Evolutionary conservation across 768 basidiomycete species (phyloP).

Genomic region (Mycena polygramma): DNA sequence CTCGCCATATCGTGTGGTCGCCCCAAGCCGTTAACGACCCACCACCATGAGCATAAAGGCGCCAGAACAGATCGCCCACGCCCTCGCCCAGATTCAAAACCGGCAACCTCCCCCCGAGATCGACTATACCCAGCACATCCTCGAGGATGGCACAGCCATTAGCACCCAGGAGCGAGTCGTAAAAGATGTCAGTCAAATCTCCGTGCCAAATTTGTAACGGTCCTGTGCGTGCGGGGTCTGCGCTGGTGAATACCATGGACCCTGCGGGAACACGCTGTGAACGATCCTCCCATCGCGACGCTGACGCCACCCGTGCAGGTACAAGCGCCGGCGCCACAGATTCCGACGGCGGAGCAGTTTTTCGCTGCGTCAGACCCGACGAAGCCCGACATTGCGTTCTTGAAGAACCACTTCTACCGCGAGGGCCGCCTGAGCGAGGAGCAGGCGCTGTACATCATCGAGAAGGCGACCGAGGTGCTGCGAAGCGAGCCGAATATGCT

Average conservation of each 20-base stretch:
- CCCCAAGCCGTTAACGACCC: neutral
- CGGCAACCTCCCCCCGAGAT: conserved; percentile 65
- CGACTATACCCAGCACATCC: conserved; percentile 92
- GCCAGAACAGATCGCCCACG: conserved; percentile 66
- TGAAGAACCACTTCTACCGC: conserved; percentile 99
- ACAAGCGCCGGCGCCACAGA: conserved; percentile 95
- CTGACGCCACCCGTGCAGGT: conserved; percentile 65
- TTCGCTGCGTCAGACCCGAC: conserved; percentile 81
- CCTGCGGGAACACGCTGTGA: neutral
- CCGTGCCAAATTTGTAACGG: conserved; percentile 10
- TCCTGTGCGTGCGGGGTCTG: conserved; percentile 1
- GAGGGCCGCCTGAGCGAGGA: conserved; percentile 95
- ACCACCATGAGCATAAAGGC: conserved; percentile 37
- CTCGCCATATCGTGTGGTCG: conserved; percentile 1
- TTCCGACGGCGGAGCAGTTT: conserved; percentile 95
- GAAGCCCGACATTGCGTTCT: conserved; percentile 95
- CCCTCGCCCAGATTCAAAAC: conserved; percentile 73
- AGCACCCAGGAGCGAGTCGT: conserved; percentile 96
- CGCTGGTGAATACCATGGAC: neutral
- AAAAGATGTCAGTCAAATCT: conserved; percentile 82
- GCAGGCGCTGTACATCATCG: conserved; percentile 94
- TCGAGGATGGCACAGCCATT: conserved; percentile 92
- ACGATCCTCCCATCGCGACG: conserved; percentile 19
- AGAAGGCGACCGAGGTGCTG: conserved; percentile 85
- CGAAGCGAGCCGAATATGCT: conserved; percentile 90